These are phyloP conservation scores for Withania somnifera DNA, from an alignment of 305 asterid species.

Conservation along the genomic window DNA sequence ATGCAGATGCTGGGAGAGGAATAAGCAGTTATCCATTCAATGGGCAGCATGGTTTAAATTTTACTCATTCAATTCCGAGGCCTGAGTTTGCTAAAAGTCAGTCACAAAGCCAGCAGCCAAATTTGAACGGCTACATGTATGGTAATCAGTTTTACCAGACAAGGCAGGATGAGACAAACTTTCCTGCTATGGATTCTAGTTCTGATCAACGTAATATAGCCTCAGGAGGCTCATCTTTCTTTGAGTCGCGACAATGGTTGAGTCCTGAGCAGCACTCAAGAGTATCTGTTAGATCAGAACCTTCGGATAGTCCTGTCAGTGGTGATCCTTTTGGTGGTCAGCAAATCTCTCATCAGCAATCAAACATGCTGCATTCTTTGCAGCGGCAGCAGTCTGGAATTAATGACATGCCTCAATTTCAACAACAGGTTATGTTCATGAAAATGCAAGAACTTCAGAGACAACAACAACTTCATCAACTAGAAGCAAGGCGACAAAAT, in stretches of 20 bases:
- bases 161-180: slow-evolving; percentile 54
- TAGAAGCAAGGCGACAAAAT: slow-evolving; percentile 45
- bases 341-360: slow-evolving; percentile 64
- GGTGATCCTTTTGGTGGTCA: slow-evolving; percentile 82
- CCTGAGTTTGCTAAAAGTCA: slow-evolving; percentile 46
- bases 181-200: slow-evolving; percentile 47
- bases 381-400: slow-evolving; percentile 69
- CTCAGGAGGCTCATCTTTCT: slow-evolving; percentile 48
- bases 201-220: slow-evolving; percentile 37
- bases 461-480: slow-evolving; percentile 67
- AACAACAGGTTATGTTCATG: slow-evolving; percentile 63
- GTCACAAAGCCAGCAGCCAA: slow-evolving; percentile 42
- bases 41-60: slow-evolving; percentile 46
- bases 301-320: slow-evolving; percentile 51
- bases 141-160: slow-evolving; percentile 48
- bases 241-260: slow-evolving; percentile 49
- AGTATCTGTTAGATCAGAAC: slow-evolving; percentile 42
- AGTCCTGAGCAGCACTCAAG: slow-evolving; percentile 51
- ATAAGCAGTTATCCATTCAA: slow-evolving; percentile 39
- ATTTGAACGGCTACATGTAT: slow-evolving; percentile 52
- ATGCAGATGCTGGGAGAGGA: slow-evolving; percentile 59
- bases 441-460: slow-evolving; percentile 87
- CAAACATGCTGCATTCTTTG: slow-evolving; percentile 53
- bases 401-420: slow-evolving; percentile 64
- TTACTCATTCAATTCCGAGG: slow-evolving; percentile 43